A percentile compares a stretch with the other conserved stretches of the same genome.
These are phyloP conservation scores for Phialophora chinensis DNA, from an alignment of 2,329 filamentous ascomycete species.

Conservation along the genomic window DNA sequence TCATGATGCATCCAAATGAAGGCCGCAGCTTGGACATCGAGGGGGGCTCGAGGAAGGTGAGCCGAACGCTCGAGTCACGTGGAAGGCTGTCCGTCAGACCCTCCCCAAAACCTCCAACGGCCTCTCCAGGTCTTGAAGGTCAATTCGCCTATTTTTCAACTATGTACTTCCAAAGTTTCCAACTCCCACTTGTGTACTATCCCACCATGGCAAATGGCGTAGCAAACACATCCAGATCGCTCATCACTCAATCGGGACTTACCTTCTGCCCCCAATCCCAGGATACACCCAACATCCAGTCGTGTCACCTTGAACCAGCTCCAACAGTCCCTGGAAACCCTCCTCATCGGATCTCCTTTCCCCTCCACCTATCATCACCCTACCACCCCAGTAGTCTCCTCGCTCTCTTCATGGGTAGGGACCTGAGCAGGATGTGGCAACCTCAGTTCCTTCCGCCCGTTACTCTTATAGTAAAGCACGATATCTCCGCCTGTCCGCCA, in stretches of 20 bases:
- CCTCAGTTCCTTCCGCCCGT: constrained; percentile 71
- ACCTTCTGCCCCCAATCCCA: neutral
- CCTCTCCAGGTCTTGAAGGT: neutral
- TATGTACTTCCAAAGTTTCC: neutral
- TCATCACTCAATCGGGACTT: neutral
- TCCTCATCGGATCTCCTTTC: neutral
- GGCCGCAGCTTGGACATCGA: constrained; percentile 30
- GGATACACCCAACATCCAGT: neutral
- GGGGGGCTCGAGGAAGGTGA: constrained; percentile 20
- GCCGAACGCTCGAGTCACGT: constrained; percentile 2
- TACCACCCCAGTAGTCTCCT: constrained; percentile 35
- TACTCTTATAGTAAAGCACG: constrained; percentile 86
- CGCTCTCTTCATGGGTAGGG: constrained; percentile 35
- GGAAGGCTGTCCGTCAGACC: neutral
- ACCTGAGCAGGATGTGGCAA: constrained; percentile 38
- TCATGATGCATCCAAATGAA: constrained; percentile 18
- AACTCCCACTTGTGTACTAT: neutral
- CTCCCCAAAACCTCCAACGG: too few species aligned
- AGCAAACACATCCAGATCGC: neutral
- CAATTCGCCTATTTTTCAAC: neutral
- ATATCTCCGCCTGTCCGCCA: constrained; percentile 97
- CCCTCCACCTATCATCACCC: constrained; percentile 14
- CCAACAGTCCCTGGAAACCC: too few species aligned
- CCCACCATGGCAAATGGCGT: neutral
- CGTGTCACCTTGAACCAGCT: too few species aligned